Conservation (phyloP, 164 flowering plant species). For the Vitis cinerea region DNA sequence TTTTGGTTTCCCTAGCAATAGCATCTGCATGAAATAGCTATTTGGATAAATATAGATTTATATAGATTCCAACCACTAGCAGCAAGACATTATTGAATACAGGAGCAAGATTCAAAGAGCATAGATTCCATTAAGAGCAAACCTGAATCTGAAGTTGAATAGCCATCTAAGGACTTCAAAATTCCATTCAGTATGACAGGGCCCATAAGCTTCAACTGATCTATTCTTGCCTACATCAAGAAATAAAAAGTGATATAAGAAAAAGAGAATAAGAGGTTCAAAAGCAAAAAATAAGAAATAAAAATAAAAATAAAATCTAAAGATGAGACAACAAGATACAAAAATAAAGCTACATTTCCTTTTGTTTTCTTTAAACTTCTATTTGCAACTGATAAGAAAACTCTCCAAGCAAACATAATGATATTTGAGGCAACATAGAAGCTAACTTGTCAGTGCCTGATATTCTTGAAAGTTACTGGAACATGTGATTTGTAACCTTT, state of each 20-base stretch:
- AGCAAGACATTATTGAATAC: not conserved
- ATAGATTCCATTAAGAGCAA: not conserved
- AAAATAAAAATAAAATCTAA: not conserved
- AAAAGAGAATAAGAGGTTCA: not conserved
- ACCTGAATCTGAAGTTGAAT: slow-evolving; percentile 68
- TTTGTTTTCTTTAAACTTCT: too few species aligned
- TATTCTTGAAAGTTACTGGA: too few species aligned
- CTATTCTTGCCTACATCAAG: slow-evolving; percentile 63
- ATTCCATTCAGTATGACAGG: slow-evolving; percentile 83
- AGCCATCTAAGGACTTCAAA: slow-evolving; percentile 71
- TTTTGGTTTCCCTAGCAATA: slow-evolving; percentile 63
- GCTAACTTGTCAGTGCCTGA: too few species aligned
- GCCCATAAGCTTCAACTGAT: slow-evolving; percentile 90
- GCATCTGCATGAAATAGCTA: slow-evolving; percentile 36
- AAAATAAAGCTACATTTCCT: too few species aligned
- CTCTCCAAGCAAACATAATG: too few species aligned
- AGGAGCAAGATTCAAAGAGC: not conserved
- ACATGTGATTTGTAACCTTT: too few species aligned
- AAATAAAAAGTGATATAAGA: slow-evolving; percentile 4
- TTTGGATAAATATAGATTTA: not conserved
- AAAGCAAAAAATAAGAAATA: not conserved
- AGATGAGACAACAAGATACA: not conserved
- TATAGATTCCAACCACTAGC: not conserved
- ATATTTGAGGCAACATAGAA: too few species aligned
- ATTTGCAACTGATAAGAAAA: too few species aligned